Evolutionary conservation across 2,329 filamentous ascomycete species (phyloP).

Genomic region (Neopestalotiopsis sp.): DNA sequence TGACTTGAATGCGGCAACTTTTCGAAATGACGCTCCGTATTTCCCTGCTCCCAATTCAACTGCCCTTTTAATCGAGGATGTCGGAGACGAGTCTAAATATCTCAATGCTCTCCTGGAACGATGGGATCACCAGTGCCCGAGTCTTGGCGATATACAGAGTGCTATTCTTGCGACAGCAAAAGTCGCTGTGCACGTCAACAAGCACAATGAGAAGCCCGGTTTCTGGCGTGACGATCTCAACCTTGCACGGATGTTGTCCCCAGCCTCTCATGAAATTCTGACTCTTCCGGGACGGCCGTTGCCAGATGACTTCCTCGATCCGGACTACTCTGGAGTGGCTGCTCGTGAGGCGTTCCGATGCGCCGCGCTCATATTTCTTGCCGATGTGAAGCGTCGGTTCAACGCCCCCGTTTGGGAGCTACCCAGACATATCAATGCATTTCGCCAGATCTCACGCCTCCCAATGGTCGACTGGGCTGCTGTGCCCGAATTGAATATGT

Average conservation of each 20-base stretch:
- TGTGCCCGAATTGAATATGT: constrained; percentile 36
- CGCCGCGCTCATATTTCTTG: constrained; percentile 33
- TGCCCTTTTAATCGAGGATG: constrained; percentile 29
- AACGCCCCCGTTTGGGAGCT: constrained; percentile 30
- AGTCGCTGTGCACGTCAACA: constrained; percentile 34
- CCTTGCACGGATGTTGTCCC: constrained; percentile 30
- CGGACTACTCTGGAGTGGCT: constrained; percentile 28
- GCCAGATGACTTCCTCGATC: constrained; percentile 24
- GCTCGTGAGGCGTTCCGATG: constrained; percentile 34
- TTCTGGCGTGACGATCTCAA: constrained; percentile 35
- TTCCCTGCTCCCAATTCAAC: constrained; percentile 28
- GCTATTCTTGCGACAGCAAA: constrained; percentile 32
- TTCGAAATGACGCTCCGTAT: constrained; percentile 28
- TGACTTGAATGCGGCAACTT: constrained; percentile 33
- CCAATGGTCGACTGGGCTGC: constrained; percentile 32
- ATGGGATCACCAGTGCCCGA: constrained; percentile 29
- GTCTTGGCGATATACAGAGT: constrained; percentile 30
- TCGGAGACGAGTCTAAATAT: constrained; percentile 26
- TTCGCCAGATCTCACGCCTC: constrained; percentile 33
- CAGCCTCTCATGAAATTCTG: constrained; percentile 32
- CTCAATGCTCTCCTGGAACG: constrained; percentile 27
- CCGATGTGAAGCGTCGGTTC: constrained; percentile 29
- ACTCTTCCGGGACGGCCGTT: constrained; percentile 31
- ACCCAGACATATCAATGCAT: constrained; percentile 31
- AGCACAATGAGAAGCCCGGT: constrained; percentile 16